phyloP scores from a whole-genome alignment of 1,139 yeast genomes.

The Hemisphaericaspora xylofermentans region DNA sequence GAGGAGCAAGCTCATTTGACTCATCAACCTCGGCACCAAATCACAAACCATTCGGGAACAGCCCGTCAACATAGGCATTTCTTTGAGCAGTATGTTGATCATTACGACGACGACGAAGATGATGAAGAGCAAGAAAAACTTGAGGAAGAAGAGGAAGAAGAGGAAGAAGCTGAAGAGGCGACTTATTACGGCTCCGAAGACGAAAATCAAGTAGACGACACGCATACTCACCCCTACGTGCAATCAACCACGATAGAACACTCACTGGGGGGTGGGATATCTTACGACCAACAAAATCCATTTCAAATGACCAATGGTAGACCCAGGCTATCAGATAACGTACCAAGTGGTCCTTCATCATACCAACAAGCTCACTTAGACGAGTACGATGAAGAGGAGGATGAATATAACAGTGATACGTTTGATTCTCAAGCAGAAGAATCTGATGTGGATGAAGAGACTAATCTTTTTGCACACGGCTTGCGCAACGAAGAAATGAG shows the following conservation, averaged over 20 bases:
- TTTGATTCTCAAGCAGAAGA: neutral
- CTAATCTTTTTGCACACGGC: slow-evolving; percentile 2
- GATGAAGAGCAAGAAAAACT: slow-evolving; percentile 14
- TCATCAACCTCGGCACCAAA: neutral
- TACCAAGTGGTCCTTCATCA: neutral
- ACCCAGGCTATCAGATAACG: slow-evolving; percentile 10
- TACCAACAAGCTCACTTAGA: slow-evolving; percentile 2
- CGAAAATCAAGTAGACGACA: slow-evolving; percentile 7
- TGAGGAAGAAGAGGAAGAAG: slow-evolving; percentile 14
- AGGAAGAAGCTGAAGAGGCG: slow-evolving; percentile 13
- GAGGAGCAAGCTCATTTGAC: neutral
- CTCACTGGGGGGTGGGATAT: neutral
- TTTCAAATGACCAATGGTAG: slow-evolving; percentile 8
- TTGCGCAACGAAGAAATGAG: slow-evolving; percentile 1
- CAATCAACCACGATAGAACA: neutral
- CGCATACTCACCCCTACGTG: neutral
- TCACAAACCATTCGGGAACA: neutral
- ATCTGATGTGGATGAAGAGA: slow-evolving; percentile 1
- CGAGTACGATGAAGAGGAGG: neutral
- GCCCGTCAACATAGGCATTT: slow-evolving; percentile 3
- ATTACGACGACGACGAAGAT: slow-evolving; percentile 10
- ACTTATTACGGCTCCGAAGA: slow-evolving; percentile 4
- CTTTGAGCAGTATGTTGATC: slow-evolving; percentile 5
- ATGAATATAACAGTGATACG: slow-evolving; percentile 3
- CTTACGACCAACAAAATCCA: neutral